phyloP scores from a whole-genome alignment of 192 early-diverging fungal genomes.

The Dimargaris xerosporica region DNA sequence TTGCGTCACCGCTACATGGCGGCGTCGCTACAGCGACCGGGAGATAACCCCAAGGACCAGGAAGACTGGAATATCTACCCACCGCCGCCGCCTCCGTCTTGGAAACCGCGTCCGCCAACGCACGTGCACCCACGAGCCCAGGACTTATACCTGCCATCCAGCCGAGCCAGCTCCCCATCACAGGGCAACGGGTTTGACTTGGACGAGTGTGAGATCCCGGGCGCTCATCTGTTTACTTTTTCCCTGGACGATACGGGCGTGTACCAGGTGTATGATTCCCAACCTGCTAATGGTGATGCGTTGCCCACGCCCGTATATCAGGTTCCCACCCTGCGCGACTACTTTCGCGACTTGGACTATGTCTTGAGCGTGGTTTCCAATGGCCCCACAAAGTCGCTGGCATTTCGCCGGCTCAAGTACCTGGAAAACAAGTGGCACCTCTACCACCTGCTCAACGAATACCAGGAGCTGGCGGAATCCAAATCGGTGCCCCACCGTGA shows the following conservation, averaged over 20 bases:
- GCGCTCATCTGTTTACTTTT: slow-evolving; percentile 19
- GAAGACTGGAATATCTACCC: slow-evolving; percentile 77
- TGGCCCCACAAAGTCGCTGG: slow-evolving; percentile 87
- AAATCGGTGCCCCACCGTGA: slow-evolving; percentile 90
- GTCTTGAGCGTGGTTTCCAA: slow-evolving; percentile 61
- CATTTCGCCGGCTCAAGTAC: slow-evolving; percentile 74
- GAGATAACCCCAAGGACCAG: slow-evolving; percentile 73
- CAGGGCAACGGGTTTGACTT: slow-evolving; percentile 27
- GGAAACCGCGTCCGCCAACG: slow-evolving; percentile 22
- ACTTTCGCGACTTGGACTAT: slow-evolving; percentile 71
- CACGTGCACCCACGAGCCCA: neutral
- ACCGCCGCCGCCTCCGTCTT: slow-evolving; percentile 57
- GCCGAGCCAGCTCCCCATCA: neutral
- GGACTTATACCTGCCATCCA: neutral
- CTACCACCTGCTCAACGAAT: slow-evolving; percentile 83
- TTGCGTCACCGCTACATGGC: slow-evolving; percentile 77
- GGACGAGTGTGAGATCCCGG: slow-evolving; percentile 26
- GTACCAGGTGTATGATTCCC: slow-evolving; percentile 33
- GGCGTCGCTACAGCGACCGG: slow-evolving; percentile 45
- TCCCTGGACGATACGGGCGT: slow-evolving; percentile 44
- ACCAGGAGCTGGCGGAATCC: slow-evolving; percentile 81
- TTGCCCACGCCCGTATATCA: slow-evolving; percentile 18
- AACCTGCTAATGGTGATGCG: neutral
- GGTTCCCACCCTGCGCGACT: slow-evolving; percentile 66
- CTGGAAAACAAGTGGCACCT: slow-evolving; percentile 88